Percentiles rank a stretch among this genome's conserved stretches.
Conservation (phyloP, 768 basidiomycete genomes). For the Baorangia bicolor region DNA sequence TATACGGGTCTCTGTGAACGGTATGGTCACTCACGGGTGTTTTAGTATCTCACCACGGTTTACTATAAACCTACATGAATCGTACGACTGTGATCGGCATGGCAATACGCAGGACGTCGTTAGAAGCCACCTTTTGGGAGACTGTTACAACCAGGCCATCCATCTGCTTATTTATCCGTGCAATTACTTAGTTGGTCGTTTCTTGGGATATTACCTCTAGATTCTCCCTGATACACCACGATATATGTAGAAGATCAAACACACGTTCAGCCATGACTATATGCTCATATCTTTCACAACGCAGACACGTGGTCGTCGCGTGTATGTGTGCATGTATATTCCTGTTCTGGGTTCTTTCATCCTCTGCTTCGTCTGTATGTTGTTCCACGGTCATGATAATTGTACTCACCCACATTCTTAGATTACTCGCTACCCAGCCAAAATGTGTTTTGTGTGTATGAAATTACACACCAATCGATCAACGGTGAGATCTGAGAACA, state of each 20-base stretch:
- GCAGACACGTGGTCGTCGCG: constrained; percentile 6
- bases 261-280: constrained; percentile 15
- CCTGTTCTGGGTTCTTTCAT: constrained; percentile 7
- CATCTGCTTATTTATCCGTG: constrained; percentile 28
- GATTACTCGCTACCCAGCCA: constrained; percentile 13
- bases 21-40: constrained; percentile 16
- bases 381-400: constrained; percentile 11
- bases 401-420: constrained; percentile 20
- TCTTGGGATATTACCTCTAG: constrained; percentile 30
- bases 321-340: constrained; percentile 11
- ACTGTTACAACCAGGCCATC: constrained; percentile 7
- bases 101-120: constrained; percentile 26
- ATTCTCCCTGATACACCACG: constrained; percentile 21
- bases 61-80: constrained; percentile 70
- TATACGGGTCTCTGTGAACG: constrained; percentile 1
- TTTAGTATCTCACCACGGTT: constrained; percentile 80
- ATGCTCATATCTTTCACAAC: constrained; percentile 9
- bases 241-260: constrained; percentile 21
- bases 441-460: constrained; percentile 19
- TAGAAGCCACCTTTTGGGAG: constrained; percentile 20
- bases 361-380: constrained; percentile 19
- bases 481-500: not conserved
- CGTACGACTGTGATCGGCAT: constrained; percentile 6
- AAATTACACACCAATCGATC: not conserved
- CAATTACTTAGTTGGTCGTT: constrained; percentile 24